Conservation (phyloP, 2,329 filamentous ascomycete genomes). For the Lachnellula suecica region DNA sequence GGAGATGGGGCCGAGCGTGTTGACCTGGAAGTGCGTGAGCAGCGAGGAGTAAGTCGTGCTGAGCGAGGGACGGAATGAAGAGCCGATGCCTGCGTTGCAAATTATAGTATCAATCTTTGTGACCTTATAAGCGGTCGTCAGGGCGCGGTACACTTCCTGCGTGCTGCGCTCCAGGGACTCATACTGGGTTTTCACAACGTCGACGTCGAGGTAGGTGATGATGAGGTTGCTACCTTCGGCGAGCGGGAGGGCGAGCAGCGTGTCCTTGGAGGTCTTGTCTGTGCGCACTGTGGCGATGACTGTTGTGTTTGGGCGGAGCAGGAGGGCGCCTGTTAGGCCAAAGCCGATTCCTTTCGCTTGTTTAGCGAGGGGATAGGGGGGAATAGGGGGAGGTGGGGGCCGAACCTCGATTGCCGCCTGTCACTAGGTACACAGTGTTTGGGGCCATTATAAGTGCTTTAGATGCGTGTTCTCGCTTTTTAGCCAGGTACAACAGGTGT, state of each 20-base stretch:
- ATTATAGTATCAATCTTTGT: conserved; percentile 47
- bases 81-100: conserved; percentile 47
- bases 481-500: background rate
- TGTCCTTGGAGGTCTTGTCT: conserved; percentile 14
- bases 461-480: background rate
- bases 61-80: conserved; percentile 29
- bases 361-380: conserved; percentile 4
- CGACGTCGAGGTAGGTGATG: conserved; percentile 32
- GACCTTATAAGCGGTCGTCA: conserved; percentile 31
- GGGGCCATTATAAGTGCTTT: conserved; percentile 12
- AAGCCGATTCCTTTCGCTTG: conserved; percentile 31
- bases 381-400: conserved; percentile 6
- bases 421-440: conserved; percentile 25
- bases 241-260: conserved; percentile 26
- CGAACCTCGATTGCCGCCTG: conserved; percentile 29
- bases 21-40: conserved; percentile 39
- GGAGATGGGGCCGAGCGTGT: conserved; percentile 42
- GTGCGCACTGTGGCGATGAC: conserved; percentile 41
- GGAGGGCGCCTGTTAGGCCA: conserved; percentile 33
- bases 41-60: conserved; percentile 37
- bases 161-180: conserved; percentile 21
- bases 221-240: conserved; percentile 35
- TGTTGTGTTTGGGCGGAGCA: conserved; percentile 36
- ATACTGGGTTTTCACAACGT: conserved; percentile 4
- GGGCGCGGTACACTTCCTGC: conserved; percentile 2